These are phyloP conservation scores for Coriolopsis trogii DNA, from an alignment of 1,284 basidiomycete species.

Conservation along the genomic window DNA sequence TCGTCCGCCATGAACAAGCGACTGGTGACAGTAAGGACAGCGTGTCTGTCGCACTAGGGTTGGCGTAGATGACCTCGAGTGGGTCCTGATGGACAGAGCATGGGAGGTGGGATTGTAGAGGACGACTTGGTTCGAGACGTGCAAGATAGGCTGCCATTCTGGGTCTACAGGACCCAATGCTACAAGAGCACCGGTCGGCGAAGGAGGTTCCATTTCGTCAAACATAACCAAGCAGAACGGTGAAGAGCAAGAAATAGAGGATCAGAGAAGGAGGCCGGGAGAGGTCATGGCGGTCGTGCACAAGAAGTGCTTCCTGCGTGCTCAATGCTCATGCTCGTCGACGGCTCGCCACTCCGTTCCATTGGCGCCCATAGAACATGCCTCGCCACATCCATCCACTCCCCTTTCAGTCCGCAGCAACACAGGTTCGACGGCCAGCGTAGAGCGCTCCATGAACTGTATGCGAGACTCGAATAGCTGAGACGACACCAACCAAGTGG, in stretches of 20 bases:
- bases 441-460: too few species aligned
- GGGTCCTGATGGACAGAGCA: slow-evolving; percentile 69
- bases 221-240: slow-evolving; percentile 12
- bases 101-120: slow-evolving; percentile 88
- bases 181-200: slow-evolving; percentile 25
- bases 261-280: background rate
- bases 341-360: too few species aligned
- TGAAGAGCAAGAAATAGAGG: background rate
- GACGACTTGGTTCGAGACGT: slow-evolving; percentile 83
- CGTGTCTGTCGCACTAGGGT: slow-evolving; percentile 30
- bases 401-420: too few species aligned
- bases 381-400: too few species aligned
- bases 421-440: too few species aligned
- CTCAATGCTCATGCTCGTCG: background rate
- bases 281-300: slow-evolving; percentile 13
- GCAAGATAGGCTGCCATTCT: slow-evolving; percentile 73
- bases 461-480: too few species aligned
- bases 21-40: slow-evolving; percentile 76
- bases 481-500: too few species aligned
- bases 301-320: background rate
- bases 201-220: slow-evolving; percentile 24
- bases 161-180: slow-evolving; percentile 30
- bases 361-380: slow-evolving; percentile 17
- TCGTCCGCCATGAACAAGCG: slow-evolving; percentile 42
- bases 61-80: slow-evolving; percentile 32